Base-by-base conservation (phyloP, 139 green algal genomes). In the Limnomonas spitsbergensis region DNA sequence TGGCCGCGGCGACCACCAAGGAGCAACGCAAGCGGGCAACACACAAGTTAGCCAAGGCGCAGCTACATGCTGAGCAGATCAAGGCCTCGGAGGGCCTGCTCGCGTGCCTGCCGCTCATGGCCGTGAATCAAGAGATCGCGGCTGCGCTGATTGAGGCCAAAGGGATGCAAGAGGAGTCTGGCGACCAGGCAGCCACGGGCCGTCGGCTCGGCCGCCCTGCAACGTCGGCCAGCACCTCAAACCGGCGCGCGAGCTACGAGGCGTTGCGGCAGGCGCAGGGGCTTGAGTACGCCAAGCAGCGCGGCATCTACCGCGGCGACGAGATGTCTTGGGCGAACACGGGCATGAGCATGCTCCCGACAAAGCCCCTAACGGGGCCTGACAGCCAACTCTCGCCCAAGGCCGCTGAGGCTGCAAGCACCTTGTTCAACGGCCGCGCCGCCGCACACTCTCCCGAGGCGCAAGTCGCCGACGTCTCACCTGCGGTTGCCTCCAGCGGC, bases 61-160 rank as follows among this genome's bases (percentile, higher is more conserved):
- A 78, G 39, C 75, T 84, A 20, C 31, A 75, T 20, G 80, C 69
- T 32, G 80, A 84, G 75, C 69, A 71, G 69, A 69, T 69, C 53
- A 81, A 81, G 38, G 80, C 80, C 0, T 71, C 70, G 24, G 80
- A 84, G 80, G 80, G 52, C n/a, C 75, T 84, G 38, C 53, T 53
- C 2, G 80, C 75, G 9, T 84, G 80, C 75, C 80, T 84, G 69
- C 80, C 80, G 26, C 29, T 84, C 14, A 68, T 84, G 2, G 71
- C 71, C 35, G 52, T n/a, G n/a, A n/a, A n/a, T n/a, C n/a, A 75
- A 47, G 67, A 76, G 68, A 29, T 27, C 54, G 4, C 20, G 7
- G 9, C 7, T 27, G 54, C 0, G 54, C 47, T 61, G 47, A 20
- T 9, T 20, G 20, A 9, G 47, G 47, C 47, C n/a, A 34, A 27